phyloP scores from a whole-genome alignment of 495 filamentous ascomycete species.

The Tuber umbilicatum region DNA sequence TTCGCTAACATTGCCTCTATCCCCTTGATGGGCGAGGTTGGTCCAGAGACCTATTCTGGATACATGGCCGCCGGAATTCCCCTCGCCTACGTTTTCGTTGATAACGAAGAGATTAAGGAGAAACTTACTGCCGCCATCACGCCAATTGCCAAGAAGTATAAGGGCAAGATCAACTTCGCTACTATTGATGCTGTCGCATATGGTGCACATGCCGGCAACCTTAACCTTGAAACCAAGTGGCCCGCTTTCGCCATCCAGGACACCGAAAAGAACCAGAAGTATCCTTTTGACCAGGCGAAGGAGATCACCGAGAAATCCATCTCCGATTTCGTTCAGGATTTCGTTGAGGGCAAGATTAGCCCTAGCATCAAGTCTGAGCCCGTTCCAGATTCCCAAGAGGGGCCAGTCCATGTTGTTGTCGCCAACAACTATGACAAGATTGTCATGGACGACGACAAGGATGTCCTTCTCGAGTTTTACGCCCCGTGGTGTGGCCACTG shows the following conservation, averaged over 20 bases:
- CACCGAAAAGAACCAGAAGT: conserved; percentile 92
- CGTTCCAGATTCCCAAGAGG: conserved; percentile 90
- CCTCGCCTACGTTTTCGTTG: conserved; percentile 95
- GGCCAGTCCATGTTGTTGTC: conserved; percentile 79
- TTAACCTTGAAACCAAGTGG: conserved; percentile 95
- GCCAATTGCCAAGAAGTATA: conserved; percentile 63
- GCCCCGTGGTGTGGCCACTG: conserved; percentile 99
- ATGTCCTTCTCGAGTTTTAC: conserved; percentile 97
- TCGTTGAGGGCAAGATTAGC: conserved; percentile 78
- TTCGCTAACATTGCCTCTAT: conserved; percentile 82
- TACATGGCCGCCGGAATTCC: conserved; percentile 96
- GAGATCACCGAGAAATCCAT: conserved; percentile 69
- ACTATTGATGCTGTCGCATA: conserved; percentile 95
- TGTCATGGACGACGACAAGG: conserved; percentile 89
- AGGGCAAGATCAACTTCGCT: conserved; percentile 87
- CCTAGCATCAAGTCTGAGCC: conserved; percentile 98
- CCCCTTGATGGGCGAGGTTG: conserved; percentile 91
- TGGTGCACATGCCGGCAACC: conserved; percentile 90
- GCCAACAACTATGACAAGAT: conserved; percentile 90
- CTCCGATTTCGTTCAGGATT: conserved; percentile 78
- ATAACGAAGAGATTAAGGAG: conserved; percentile 82
- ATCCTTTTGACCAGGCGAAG: conserved; percentile 81
- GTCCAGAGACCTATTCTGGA: conserved; percentile 90
- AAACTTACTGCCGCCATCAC: conserved; percentile 60
- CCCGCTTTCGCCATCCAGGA: conserved; percentile 98